Evolutionary conservation across 2,329 filamentous ascomycete genomes (phyloP).

Genomic region (Xylariaceae sp.): DNA sequence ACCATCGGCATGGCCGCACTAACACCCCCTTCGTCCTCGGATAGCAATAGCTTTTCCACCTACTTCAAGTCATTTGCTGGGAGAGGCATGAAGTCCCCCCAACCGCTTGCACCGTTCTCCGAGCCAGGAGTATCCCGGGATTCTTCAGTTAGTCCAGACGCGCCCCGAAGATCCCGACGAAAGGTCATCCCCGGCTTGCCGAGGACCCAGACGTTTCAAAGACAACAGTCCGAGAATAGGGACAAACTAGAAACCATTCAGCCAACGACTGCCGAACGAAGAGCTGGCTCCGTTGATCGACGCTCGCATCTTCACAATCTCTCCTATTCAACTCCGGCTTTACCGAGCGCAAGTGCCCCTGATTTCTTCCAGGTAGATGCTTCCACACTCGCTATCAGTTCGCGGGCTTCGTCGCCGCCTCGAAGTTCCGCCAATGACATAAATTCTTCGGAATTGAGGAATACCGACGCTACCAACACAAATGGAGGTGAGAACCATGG

Average conservation of each 20-base stretch:
- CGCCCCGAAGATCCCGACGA: slow-evolving; percentile 43
- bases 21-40: slow-evolving; percentile 21
- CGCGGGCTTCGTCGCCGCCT: slow-evolving; percentile 28
- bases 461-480: slow-evolving; percentile 19
- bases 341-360: slow-evolving; percentile 46
- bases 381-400: slow-evolving; percentile 23
- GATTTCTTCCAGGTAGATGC: slow-evolving; percentile 36
- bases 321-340: slow-evolving; percentile 32
- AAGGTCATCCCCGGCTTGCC: slow-evolving; percentile 75
- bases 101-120: slow-evolving; percentile 22
- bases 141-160: slow-evolving; percentile 27
- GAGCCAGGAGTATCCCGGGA: slow-evolving; percentile 25
- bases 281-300: slow-evolving; percentile 63
- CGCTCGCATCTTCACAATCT: slow-evolving; percentile 36
- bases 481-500: slow-evolving; percentile 28
- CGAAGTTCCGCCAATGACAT: slow-evolving; percentile 34
- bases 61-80: slow-evolving; percentile 26
- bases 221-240: slow-evolving; percentile 75
- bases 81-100: slow-evolving; percentile 22
- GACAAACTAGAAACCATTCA: slow-evolving; percentile 64
- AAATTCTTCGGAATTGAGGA: slow-evolving; percentile 28
- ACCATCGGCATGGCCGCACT: slow-evolving; percentile 29
- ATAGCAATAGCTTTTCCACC: slow-evolving; percentile 23
- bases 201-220: slow-evolving; percentile 70
- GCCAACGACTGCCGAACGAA: slow-evolving; percentile 59